These are phyloP conservation scores for Pontederia crassipes DNA, from an alignment of 176 grass and related monocot species.

Conservation along the genomic window DNA sequence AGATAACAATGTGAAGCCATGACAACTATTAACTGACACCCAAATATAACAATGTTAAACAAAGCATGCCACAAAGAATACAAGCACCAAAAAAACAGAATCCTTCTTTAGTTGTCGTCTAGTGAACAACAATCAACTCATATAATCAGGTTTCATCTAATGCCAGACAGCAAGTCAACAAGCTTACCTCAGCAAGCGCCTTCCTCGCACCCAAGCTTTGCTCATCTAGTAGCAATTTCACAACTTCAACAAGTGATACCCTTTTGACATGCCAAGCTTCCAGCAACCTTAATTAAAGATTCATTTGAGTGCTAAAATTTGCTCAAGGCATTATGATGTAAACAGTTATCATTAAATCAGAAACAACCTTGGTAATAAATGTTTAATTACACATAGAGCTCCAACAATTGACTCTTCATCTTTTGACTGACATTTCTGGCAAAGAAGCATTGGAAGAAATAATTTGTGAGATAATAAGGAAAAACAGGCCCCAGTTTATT, in stretches of 20 bases:
- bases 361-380: constrained; percentile 77
- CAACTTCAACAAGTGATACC: constrained; percentile 65
- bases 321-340: neutral
- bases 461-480: neutral
- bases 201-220: constrained; percentile 73
- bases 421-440: constrained; percentile 94
- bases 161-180: neutral
- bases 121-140: neutral
- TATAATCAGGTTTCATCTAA: neutral
- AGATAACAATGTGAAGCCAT: constrained; percentile 98
- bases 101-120: constrained; percentile 6
- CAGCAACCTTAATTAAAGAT: constrained; percentile 46
- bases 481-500: too few species aligned
- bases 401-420: constrained; percentile 83
- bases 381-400: constrained; percentile 69
- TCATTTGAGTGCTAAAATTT: neutral
- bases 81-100: constrained; percentile 16
- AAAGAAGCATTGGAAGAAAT: neutral
- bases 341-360: constrained; percentile 12
- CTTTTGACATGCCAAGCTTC: constrained; percentile 91
- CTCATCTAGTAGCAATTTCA: constrained; percentile 73
- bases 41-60: constrained; percentile 4
- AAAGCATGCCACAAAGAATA: neutral
- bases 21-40: constrained; percentile 86
- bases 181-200: constrained; percentile 65